Conservation (phyloP, 495 filamentous ascomycete species). For the Tetracladium marchalianum region DNA sequence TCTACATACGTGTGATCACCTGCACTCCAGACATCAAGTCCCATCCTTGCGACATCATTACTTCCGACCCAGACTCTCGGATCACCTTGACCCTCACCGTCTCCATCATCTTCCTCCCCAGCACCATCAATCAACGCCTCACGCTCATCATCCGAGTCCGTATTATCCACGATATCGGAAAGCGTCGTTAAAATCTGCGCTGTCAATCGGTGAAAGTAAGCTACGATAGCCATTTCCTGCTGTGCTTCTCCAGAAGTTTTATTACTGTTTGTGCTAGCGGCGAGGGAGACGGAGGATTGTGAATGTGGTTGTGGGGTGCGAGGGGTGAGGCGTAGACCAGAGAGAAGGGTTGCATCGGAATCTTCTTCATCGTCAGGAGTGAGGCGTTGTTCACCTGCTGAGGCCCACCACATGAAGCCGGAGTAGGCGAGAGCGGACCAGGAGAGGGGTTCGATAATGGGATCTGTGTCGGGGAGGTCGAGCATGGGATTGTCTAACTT, state of each 20-base stretch:
- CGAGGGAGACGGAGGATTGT: conserved; percentile 19
- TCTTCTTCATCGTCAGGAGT: conserved; percentile 37
- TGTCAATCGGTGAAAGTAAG: conserved; percentile 87
- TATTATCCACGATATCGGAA: conserved; percentile 53
- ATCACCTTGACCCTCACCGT: conserved; percentile 23
- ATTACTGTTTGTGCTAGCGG: conserved; percentile 10
- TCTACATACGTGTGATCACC: conserved; percentile 63
- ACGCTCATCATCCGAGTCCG: conserved; percentile 32
- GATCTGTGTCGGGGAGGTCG: conserved; percentile 27
- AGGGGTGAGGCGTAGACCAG: conserved; percentile 27
- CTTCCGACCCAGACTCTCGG: conserved; percentile 47
- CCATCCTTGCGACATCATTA: conserved; percentile 70
- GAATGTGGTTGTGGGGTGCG: conserved; percentile 19
- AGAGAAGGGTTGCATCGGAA: conserved; percentile 36
- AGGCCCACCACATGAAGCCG: conserved; percentile 97
- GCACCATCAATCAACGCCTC: conserved; percentile 16
- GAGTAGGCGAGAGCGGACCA: conserved; percentile 86
- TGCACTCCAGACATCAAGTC: conserved; percentile 79
- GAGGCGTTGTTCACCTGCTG: conserved; percentile 74
- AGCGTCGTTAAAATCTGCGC: conserved; percentile 58
- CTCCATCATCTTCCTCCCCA: conserved; percentile 15
- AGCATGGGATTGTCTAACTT: conserved; percentile 22
- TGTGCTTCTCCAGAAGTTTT: conserved; percentile 22
- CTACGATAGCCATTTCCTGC: conserved; percentile 66
- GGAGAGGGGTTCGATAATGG: conserved; percentile 65